Base-by-base conservation (phyloP, 768 basidiomycete species). In the Amanita thiersii region DNA sequence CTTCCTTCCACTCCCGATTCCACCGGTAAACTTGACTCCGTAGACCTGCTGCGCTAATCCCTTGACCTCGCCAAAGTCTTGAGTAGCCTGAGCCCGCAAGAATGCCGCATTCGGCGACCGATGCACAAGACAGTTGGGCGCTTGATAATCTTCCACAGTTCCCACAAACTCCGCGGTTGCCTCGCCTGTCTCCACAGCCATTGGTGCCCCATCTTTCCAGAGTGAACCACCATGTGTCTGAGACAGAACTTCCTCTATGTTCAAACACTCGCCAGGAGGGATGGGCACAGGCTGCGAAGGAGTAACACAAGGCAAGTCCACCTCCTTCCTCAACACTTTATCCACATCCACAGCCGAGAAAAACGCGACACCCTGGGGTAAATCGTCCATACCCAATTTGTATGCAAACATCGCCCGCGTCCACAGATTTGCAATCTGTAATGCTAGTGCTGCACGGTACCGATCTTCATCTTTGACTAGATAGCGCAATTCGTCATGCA, bases 311-410 rank as follows among this genome's bases (percentile, higher is more conserved):
- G 88, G 70, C 87, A 98, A 90, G 56, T 92, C 86, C 18, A 92
- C 90, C 62, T 98, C 94, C 59, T 99, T 99, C 25, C 96, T 75
- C 29, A 97, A 69, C 1, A 96, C 86, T 11, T 70, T 68, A 58
- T 99, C 94, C 15, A 98, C 66, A 56, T 98, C 96, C 35, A 99
- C 91, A 0, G 90, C 88, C 1, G 91, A 96, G 68, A 99, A 97
- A 68, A 96, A 99, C 0, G 92, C 90, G 4, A 96, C 86, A 26
- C 93, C 81, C 54, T 94, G 90, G 0, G 96, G 96, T 1, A 98
- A 69, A 55, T 98, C 88, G 54, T 91, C 88, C 83, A 99, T 88
- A 3, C 92, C 91, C n/a, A 98, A 68, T 52, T 77, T 84, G 60
- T 77, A 92, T 1, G 92, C 86, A 58, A 99, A 97, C 52, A 93